Base-by-base conservation (phyloP, 2,329 filamentous ascomycete species). In the Ophiosphaerella narmari region DNA sequence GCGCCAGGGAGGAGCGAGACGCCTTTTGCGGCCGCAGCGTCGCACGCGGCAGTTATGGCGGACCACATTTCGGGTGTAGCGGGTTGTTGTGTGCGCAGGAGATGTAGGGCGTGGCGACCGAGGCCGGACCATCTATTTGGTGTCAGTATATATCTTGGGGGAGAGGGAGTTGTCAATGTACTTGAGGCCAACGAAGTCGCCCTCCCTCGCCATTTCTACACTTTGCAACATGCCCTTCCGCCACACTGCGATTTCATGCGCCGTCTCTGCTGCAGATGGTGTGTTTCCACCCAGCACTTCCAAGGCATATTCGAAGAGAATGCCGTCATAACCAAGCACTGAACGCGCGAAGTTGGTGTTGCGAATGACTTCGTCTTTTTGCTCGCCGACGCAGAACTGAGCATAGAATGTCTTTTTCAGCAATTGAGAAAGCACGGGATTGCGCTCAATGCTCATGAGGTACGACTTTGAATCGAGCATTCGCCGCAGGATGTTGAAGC, bases 381-480 rank as follows among this genome's bases (percentile, higher is more conserved):
- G 88, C 74, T 91, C 88, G 24, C 92, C 92, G 0, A 90, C 90
- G 72, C 92, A 97, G 74, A 96, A 97, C 65, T 97, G 92, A 21
- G 86, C 85, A 71, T 96, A 96, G 64, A 96, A 91, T 0, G 90
- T 95, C 67, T 86, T 83, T 70, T 91, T 91, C 42, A 96, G 78
- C 36, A 91, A 68, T 52, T 78, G 83, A 37, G 85, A 82, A 13
- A 96, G 79, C 1, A 93, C 39, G 0, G 84, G 84, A 68, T 96
- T 96, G 44, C 76, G 79, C 67, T 95, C 90, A 4, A 91, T 86
- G 70, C 87, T 87, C 49, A 94, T 79, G 0, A 91, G 46, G 1
- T 82, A 76, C 49, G 78, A 86, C 43, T 82, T 82, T 23, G 88
- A 86, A 70, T 90, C 81, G 9, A 91, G 88, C 60, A 95, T 82